Evolutionary conservation across 768 basidiomycete genomes (phyloP).

Genomic region (Suillus tomentosus): DNA sequence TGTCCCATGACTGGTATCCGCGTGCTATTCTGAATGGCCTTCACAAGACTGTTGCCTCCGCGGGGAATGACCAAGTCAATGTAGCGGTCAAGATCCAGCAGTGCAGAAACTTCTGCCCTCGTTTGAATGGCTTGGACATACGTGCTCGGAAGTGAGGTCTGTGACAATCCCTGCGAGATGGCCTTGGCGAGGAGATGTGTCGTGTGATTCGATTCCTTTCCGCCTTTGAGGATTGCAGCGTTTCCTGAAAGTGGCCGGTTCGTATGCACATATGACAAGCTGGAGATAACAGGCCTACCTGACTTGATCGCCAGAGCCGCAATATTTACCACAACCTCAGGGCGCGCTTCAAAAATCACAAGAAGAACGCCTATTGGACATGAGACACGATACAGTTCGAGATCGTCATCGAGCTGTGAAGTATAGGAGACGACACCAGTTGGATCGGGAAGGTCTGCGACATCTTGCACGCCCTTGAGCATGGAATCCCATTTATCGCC

Average conservation of each 20-base stretch:
- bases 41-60: conserved; percentile 89
- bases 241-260: conserved; percentile 60
- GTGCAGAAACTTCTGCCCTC: conserved; percentile 83
- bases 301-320: conserved; percentile 96
- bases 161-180: conserved; percentile 75
- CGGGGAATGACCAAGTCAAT: conserved; percentile 97
- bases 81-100: conserved; percentile 85
- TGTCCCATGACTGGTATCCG: conserved; percentile 99
- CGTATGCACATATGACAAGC: conserved; percentile 5
- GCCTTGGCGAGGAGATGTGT: conserved; percentile 73
- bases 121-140: conserved; percentile 94
- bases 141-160: conserved; percentile 69
- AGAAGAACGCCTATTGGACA: conserved; percentile 96
- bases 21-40: conserved; percentile 85
- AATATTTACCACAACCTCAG: conserved; percentile 98
- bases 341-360: conserved; percentile 96
- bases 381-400: conserved; percentile 91
- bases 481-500: conserved; percentile 94
- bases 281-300: conserved; percentile 49
- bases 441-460: conserved; percentile 83
- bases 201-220: conserved; percentile 90
- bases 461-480: conserved; percentile 87
- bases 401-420: conserved; percentile 79
- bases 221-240: conserved; percentile 95
- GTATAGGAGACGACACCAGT: conserved; percentile 88